Percentiles rank a stretch among this genome's conserved stretches.
These are phyloP conservation scores for Ustilago nuda DNA, from an alignment of 1,284 basidiomycete genomes.

Conservation along the genomic window DNA sequence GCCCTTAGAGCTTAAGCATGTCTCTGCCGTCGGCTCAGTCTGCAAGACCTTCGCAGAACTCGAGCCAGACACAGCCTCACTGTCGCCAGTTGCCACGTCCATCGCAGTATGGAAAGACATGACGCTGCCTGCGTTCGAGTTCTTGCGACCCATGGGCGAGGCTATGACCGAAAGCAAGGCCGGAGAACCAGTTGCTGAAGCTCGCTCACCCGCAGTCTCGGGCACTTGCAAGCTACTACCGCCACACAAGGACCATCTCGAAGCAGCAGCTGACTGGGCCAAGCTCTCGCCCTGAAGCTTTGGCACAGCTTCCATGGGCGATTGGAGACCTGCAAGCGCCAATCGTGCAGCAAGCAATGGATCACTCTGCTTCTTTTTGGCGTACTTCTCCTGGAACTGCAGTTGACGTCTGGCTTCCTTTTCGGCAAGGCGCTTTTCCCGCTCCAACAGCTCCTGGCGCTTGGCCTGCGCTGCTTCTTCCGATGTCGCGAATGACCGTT, in stretches of 20 bases:
- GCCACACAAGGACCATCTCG: background rate
- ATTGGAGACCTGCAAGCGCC: constrained; percentile 45
- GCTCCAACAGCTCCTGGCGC: constrained; percentile 36
- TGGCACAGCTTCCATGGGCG: constrained; percentile 18
- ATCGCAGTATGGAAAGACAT: constrained; percentile 36
- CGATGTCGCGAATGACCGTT: constrained; percentile 42
- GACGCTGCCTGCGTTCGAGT: constrained; percentile 25
- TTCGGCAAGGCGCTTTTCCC: constrained; percentile 33
- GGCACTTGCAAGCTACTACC: constrained; percentile 13
- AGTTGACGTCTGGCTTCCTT: constrained; percentile 42
- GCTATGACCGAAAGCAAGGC: constrained; percentile 1
- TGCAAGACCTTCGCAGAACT: constrained; percentile 14
- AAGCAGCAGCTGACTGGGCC: background rate
- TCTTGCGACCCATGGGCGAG: constrained; percentile 7
- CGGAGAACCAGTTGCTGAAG: constrained; percentile 1
- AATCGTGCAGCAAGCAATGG: constrained; percentile 52
- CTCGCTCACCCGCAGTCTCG: constrained; percentile 5
- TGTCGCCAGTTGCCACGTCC: constrained; percentile 11
- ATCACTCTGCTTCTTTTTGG: constrained; percentile 54
- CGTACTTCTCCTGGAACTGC: constrained; percentile 46
- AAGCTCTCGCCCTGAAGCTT: background rate
- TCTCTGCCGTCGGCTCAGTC: constrained; percentile 2
- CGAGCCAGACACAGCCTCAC: background rate
- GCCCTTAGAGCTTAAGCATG: constrained; percentile 4
- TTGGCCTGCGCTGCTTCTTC: constrained; percentile 55